Base-by-base conservation (phyloP, 2,329 filamentous ascomycete genomes). In the Arthrobotrys sinensis region DNA sequence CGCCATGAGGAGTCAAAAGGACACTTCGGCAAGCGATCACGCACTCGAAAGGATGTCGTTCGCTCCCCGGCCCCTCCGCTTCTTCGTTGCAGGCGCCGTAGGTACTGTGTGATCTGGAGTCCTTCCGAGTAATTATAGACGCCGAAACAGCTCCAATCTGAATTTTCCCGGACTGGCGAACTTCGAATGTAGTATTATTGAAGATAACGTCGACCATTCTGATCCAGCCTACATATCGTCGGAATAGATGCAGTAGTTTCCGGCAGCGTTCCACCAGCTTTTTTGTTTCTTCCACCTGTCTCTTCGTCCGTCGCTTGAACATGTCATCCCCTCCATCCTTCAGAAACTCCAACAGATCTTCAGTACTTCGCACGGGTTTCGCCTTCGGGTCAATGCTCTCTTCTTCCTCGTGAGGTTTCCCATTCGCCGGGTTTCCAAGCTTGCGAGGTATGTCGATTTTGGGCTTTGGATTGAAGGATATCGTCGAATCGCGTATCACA, bases 191-290 rank as follows among this genome's bases (percentile, higher is more conserved):
- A 0, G 93, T 92, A 82, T 94, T 93, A 16, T 91, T 91, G 10
- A 94, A 93, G 28, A 96, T 90, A 40, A 99, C 86, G 85, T 99
- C 96, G 16, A 98, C 90, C 88, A 97, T 88, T 67, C 92, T 90
- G 80, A 99, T 88, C 92, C 93, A 97, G 81, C 93, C 90, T 80
- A 99, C 92, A 81, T 93, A 92, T 72, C 92, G 87, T 83, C 99
- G 96, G 65, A 99, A 85, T 71, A 88, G 89, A 86, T 98, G 97
- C 12, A 82, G 53, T 36, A 80, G 43, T 14, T 70, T 75, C 40
- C 70, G 66, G 24, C 76, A 77, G 19, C 66, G 57, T 52, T 77
- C 60, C 4, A 77, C 73, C 11, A 80, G 32, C 60, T 55, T 73
- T 46, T 77, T 72, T n/a, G 73, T 75, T 34, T 81, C 82, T 69